phyloP scores from a whole-genome alignment of 2,329 filamentous ascomycete species.

The Hansfordia pulvinata region DNA sequence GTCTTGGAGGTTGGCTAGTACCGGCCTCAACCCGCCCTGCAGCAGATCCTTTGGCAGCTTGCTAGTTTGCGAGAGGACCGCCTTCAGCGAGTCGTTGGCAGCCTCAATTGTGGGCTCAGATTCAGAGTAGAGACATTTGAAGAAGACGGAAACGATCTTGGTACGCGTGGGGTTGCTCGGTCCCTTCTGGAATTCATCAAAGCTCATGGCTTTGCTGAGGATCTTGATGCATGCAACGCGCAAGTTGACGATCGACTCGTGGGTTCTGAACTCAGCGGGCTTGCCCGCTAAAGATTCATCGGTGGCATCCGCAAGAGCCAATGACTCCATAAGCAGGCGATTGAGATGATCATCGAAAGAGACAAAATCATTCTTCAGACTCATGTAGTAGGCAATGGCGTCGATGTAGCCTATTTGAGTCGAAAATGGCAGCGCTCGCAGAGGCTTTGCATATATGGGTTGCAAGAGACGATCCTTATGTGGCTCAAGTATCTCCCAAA shows the following conservation, averaged over 20 bases:
- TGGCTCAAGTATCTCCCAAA: constrained; percentile 79
- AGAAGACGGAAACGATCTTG: constrained; percentile 87
- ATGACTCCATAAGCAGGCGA: constrained; percentile 79
- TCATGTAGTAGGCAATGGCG: constrained; percentile 89
- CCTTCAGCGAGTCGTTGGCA: constrained; percentile 79
- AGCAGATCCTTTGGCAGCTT: constrained; percentile 92
- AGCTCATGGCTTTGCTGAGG: constrained; percentile 82
- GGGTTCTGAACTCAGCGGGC: constrained; percentile 86
- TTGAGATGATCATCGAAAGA: constrained; percentile 87
- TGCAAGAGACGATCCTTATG: constrained; percentile 82
- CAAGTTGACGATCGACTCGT: constrained; percentile 82
- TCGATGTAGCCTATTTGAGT: constrained; percentile 98
- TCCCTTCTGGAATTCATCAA: constrained; percentile 77
- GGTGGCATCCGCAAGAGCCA: constrained; percentile 86
- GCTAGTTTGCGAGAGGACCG: constrained; percentile 74
- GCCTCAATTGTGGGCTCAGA: constrained; percentile 87
- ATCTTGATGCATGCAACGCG: constrained; percentile 89
- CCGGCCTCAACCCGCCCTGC: constrained; percentile 84
- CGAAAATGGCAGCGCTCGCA: constrained; percentile 82
- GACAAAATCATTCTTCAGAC: constrained; percentile 77
- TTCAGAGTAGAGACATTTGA: constrained; percentile 92
- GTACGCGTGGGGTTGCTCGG: constrained; percentile 51
- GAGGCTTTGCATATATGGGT: constrained; percentile 88
- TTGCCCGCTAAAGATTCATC: constrained; percentile 90
- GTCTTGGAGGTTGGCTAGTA: constrained; percentile 93